Conservation (phyloP, 345 rosid genomes). For the Salix suchowensis region DNA sequence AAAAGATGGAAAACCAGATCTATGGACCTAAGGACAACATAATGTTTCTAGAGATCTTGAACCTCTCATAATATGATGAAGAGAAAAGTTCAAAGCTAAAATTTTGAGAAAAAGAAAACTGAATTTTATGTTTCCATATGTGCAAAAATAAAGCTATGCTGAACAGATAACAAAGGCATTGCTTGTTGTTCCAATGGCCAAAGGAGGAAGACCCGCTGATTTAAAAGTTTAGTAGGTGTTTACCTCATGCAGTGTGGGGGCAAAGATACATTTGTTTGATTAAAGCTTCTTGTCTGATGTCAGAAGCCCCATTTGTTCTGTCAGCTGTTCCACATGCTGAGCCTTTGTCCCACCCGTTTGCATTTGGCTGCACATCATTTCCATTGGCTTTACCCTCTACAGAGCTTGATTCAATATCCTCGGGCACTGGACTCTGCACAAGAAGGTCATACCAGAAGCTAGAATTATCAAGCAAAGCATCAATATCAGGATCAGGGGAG, state of each 20-base stretch:
- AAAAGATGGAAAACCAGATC: background rate
- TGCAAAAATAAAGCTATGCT: constrained; percentile 12
- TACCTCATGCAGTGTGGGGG: constrained; percentile 5
- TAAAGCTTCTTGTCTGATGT: constrained; percentile 45
- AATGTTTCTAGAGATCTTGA: background rate
- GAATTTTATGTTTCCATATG: constrained; percentile 1
- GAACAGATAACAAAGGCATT: constrained; percentile 6
- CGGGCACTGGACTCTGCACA: constrained; percentile 45
- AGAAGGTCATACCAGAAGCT: constrained; percentile 57
- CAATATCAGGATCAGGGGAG: constrained; percentile 57
- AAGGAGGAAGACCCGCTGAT: constrained; percentile 1
- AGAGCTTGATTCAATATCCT: constrained; percentile 55
- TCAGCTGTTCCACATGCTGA: constrained; percentile 61
- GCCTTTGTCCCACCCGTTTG: constrained; percentile 48
- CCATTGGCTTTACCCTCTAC: constrained; percentile 31
- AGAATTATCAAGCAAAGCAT: constrained; percentile 50
- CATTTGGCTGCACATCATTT: constrained; percentile 29
- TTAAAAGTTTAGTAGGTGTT: constrained; percentile 2
- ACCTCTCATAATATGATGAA: background rate
- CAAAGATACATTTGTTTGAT: constrained; percentile 10
- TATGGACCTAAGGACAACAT: background rate
- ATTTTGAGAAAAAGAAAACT: background rate
- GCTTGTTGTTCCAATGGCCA: constrained; percentile 10
- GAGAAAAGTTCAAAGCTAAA: background rate
- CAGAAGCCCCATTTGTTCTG: constrained; percentile 83